phyloP scores from a whole-genome alignment of 805 yeast species.

The Candida germanica region DNA sequence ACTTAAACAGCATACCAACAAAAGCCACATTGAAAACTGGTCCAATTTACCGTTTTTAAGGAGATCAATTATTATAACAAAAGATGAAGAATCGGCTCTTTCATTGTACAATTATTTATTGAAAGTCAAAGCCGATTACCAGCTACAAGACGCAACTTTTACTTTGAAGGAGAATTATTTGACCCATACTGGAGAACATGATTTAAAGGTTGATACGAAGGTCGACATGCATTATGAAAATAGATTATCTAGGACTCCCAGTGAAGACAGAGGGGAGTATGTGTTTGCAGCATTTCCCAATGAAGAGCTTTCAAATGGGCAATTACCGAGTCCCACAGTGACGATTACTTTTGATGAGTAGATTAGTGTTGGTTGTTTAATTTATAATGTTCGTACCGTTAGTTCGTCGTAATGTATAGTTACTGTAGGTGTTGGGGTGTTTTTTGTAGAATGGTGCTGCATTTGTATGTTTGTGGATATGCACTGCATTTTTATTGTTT shows the following conservation, averaged over 20 bases:
- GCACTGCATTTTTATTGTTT: no score
- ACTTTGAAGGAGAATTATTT: constrained; percentile 11
- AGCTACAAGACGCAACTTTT: constrained; percentile 6
- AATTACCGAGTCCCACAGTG: constrained; percentile 13
- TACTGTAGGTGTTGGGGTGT: no score
- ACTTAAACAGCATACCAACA: constrained; percentile 18
- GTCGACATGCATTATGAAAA: constrained; percentile 6
- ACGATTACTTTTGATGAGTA: no score
- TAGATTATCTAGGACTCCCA: constrained; percentile 1
- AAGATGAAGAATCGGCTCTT: constrained; percentile 23
- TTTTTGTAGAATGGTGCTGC: no score
- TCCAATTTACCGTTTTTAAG: constrained; percentile 33
- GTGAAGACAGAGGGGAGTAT: neutral
- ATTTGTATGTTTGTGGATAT: no score
- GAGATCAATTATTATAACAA: constrained; percentile 33
- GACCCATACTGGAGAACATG: constrained; percentile 3
- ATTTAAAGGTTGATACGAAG: constrained; percentile 9
- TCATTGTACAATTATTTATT: constrained; percentile 20
- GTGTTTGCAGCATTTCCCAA: neutral
- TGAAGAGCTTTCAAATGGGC: neutral
- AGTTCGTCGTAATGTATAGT: no score
- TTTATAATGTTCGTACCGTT: no score
- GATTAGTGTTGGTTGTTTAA: no score
- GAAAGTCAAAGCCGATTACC: constrained; percentile 10
- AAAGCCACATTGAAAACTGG: constrained; percentile 33